Evolutionary conservation across 805 yeast genomes (phyloP), one percentile per base, ranked within the genome.

Genomic region (Saccharomycopsis sp.): DNA sequence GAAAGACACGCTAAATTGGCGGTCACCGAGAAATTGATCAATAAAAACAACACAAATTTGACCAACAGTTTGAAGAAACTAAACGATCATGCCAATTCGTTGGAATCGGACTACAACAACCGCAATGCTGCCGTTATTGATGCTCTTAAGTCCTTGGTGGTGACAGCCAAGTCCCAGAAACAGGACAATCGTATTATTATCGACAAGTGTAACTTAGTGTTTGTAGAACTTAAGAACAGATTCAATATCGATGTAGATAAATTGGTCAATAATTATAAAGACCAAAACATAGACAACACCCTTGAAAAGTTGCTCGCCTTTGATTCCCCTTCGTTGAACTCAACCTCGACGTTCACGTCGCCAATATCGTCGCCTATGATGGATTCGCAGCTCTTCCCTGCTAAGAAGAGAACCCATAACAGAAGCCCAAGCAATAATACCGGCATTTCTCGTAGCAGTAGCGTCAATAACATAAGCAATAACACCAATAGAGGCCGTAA

Each of bases 61-160:
- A 76, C 73, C 56, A 73, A 78, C n/a, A 72, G 80, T 23, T 71
- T 80, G 63, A 81, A 81, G 59, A 73, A 79, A 17, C 68, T 82
- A 58, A 70, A 76, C 9, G 73, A 75, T 60, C 78, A 78, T 63
- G 72, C 82, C 7, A 73, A 72, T 56, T 74, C 79, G 44, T 68
- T 83, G 68, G 86, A 83, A 61, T 70, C 70, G 49, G 71, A 79
- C 58, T 81, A 80, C 62, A 70, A 72, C 41, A 75, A 73, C 62
- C 79, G 78, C 67, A 80, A 81, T 65, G 73, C 72, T 44, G 67
- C 73, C 3, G 69, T 81, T 2, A 68, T 73, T 47, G 76, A 76
- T 7, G 73, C 77, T 12, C 68, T 84, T 56, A 66, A 76, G 2
- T 68, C 71, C 34, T 68, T 84, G 58, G 79, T 79, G 0, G 68